Evolutionary conservation across 345 rosid species (phyloP), one percentile per base, ranked within the genome.

Genomic region (Linum lewisii): DNA sequence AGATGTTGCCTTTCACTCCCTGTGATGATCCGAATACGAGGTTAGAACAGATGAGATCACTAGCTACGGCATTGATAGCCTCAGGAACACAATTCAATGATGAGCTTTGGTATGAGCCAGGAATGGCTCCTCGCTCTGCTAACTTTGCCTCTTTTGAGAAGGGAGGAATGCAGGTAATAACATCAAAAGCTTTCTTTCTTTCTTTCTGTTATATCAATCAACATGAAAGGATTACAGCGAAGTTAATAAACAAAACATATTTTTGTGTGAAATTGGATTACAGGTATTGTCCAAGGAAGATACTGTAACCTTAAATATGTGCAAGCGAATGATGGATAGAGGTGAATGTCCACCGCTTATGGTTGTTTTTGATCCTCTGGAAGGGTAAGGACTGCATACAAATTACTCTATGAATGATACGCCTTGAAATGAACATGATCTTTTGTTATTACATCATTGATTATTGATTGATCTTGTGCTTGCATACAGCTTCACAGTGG

Each of bases 101-200:
- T 72, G 78, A 75, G 38, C 77, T 90, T 45, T 78, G 69, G 62
- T 90, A 90, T 73, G 50, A 60, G 11, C 75, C 82, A 0, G 81
- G 82, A 57, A 79, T 84, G 87, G 91, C 89, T 73, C 86, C 86
- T 73, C 75, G 82, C 65, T 80, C 83, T 67, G 86, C 89, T 24
- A 90, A 90, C 73, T 87, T 75, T 62, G 81, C 97, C 62, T 64
- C 70, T 62, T 72, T 79, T 45, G 97, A 90, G 79, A 70, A 71
- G 53, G 97, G 89, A 44, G 94, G 96, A 62, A 90, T 87, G 96
- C 96, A 90, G 96, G 97, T 90, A 55, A 24, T 37, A 34, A 44
- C 21, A 52, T 54, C 8, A 55, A 45, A 32, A 47, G 29, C 36
- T 54, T 34, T 45, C 45, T 44, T 10, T 44, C 3, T 64, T 60